These are phyloP conservation scores for Cylindrodendrum hubeiense DNA, from an alignment of 2,329 filamentous ascomycete genomes.

Conservation along the genomic window DNA sequence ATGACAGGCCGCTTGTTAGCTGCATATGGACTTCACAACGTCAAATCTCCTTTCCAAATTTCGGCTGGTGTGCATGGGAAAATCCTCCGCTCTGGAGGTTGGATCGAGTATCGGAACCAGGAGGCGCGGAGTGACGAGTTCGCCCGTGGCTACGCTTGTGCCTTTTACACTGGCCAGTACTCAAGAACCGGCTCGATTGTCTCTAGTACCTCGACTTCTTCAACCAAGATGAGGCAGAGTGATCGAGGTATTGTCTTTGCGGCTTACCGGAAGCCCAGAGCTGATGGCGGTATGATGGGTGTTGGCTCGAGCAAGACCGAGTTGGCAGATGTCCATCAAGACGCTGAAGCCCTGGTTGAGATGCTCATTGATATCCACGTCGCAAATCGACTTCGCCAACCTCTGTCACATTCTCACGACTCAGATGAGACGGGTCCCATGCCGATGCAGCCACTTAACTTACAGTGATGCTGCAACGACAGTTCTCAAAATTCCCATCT, in stretches of 20 bases:
- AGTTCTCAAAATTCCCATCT: conserved; percentile 3
- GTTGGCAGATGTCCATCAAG: conserved; percentile 59
- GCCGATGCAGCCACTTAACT: conserved; percentile 43
- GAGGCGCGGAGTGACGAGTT: conserved; percentile 58
- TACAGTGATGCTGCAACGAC: not conserved
- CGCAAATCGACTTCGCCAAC: conserved; percentile 51
- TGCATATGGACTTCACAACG: conserved; percentile 65
- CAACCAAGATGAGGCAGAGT: conserved; percentile 43
- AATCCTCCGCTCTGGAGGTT: conserved; percentile 62
- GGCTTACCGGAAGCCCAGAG: conserved; percentile 63
- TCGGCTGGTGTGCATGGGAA: conserved; percentile 62
- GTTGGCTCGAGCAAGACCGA: conserved; percentile 54
- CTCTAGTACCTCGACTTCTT: conserved; percentile 41
- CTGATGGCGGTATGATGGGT: conserved; percentile 51
- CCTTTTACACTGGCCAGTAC: conserved; percentile 62
- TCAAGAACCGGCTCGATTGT: conserved; percentile 43
- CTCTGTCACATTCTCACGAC: conserved; percentile 40
- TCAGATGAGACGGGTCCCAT: conserved; percentile 56
- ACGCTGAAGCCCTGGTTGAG: conserved; percentile 66
- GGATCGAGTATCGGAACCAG: conserved; percentile 65
- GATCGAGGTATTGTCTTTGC: conserved; percentile 69
- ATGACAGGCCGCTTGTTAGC: conserved; percentile 66
- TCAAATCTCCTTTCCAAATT: conserved; percentile 65
- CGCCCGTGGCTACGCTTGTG: conserved; percentile 64
- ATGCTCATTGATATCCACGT: conserved; percentile 65